phyloP scores from a whole-genome alignment of 1,284 basidiomycete genomes.

The Trametes pubescens region DNA sequence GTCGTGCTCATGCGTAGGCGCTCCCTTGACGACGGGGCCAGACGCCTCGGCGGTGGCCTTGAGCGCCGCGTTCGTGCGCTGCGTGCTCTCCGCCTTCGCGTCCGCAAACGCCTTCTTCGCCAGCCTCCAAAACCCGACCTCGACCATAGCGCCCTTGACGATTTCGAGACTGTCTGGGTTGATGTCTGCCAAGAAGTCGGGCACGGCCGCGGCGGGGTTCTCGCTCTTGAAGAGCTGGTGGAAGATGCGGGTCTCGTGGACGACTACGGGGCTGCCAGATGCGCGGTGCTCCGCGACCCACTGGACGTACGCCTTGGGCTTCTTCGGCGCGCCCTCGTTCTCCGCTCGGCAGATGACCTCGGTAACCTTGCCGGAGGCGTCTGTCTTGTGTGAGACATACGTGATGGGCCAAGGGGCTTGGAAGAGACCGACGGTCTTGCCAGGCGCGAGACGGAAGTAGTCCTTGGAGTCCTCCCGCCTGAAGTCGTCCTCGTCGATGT shows the following conservation, averaged over 20 bases:
- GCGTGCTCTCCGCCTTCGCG: constrained; percentile 73
- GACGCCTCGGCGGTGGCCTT: constrained; percentile 52
- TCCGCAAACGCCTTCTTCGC: constrained; percentile 74
- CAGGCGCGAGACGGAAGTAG: constrained; percentile 97
- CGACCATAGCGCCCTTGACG: constrained; percentile 83
- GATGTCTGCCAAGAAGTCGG: constrained; percentile 82
- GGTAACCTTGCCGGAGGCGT: constrained; percentile 74
- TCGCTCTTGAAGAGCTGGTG: constrained; percentile 94
- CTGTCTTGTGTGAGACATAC: constrained; percentile 87
- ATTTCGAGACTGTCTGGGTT: constrained; percentile 84
- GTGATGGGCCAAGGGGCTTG: constrained; percentile 96
- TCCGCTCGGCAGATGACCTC: constrained; percentile 88
- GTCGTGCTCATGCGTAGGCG: constrained; percentile 49
- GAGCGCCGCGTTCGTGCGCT: constrained; percentile 70
- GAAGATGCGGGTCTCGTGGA: constrained; percentile 95
- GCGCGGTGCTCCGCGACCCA: constrained; percentile 93
- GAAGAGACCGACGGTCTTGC: constrained; percentile 97
- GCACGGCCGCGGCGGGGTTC: constrained; percentile 77
- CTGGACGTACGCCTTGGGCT: constrained; percentile 97
- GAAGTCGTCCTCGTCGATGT: constrained; percentile 97
- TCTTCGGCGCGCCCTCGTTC: constrained; percentile 68
- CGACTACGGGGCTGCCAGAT: constrained; percentile 80
- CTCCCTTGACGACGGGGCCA: constrained; percentile 30
- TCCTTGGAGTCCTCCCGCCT: constrained; percentile 90
- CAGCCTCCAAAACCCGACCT: constrained; percentile 90